phyloP scores from a whole-genome alignment of 1,139 yeast genomes.

The Arxiozyma heterogenica region DNA sequence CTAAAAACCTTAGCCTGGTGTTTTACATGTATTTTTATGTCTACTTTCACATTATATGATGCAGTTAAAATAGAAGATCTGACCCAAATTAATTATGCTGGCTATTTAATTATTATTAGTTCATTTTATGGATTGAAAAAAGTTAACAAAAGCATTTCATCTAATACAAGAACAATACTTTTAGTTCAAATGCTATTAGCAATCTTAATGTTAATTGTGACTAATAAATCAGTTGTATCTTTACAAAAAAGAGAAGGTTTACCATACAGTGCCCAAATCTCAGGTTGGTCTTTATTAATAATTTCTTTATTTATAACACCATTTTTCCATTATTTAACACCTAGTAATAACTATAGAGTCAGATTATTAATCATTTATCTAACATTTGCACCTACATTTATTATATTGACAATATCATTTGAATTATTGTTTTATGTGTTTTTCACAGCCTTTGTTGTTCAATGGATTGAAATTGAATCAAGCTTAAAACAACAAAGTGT shows the following conservation, averaged over 20 bases:
- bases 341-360: conserved; percentile 62
- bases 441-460: conserved; percentile 59
- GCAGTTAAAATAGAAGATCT: conserved; percentile 79
- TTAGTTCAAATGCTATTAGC: conserved; percentile 52
- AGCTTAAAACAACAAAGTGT: conserved; percentile 28
- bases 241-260: conserved; percentile 72
- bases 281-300: conserved; percentile 66
- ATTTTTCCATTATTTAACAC: conserved; percentile 44
- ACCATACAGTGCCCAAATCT: conserved; percentile 62
- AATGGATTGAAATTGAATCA: conserved; percentile 78
- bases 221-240: conserved; percentile 62
- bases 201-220: conserved; percentile 50
- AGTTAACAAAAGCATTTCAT: conserved; percentile 17
- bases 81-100: conserved; percentile 60
- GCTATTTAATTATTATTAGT: conserved; percentile 45
- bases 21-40: conserved; percentile 53
- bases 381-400: conserved; percentile 81
- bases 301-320: conserved; percentile 61
- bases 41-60: conserved; percentile 73
- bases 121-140: conserved; percentile 37
- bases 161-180: conserved; percentile 35
- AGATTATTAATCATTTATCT: conserved; percentile 67
- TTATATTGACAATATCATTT: conserved; percentile 83
- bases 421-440: conserved; percentile 82
- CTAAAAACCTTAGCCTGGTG: conserved; percentile 47